phyloP scores from a whole-genome alignment of 768 basidiomycete genomes.

The Boletus tylopilopsis region DNA sequence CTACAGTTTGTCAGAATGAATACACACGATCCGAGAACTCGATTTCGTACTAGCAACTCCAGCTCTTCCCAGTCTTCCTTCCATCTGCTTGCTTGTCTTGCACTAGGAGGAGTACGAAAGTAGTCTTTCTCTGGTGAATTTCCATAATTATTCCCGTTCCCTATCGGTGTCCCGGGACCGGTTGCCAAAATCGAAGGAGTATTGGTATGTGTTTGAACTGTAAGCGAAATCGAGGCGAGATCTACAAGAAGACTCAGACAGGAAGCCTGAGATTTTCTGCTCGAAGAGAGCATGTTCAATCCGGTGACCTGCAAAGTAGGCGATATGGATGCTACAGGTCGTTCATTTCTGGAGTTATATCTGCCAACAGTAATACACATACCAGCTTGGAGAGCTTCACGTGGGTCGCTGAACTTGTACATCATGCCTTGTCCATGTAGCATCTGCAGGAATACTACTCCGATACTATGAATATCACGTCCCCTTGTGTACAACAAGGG shows the following conservation, averaged over 20 bases:
- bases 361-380: slow-evolving; percentile 2
- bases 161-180: slow-evolving; percentile 47
- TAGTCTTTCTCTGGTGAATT: slow-evolving; percentile 69
- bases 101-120: slow-evolving; percentile 37
- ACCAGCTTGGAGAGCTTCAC: slow-evolving; percentile 58
- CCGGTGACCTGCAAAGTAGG: slow-evolving; percentile 48
- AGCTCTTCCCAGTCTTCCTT: slow-evolving; percentile 94
- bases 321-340: slow-evolving; percentile 49
- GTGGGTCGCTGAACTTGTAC: slow-evolving; percentile 48
- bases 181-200: slow-evolving; percentile 20
- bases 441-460: slow-evolving; percentile 82
- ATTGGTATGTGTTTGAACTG: slow-evolving; percentile 14
- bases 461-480: slow-evolving; percentile 81
- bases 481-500: slow-evolving; percentile 72
- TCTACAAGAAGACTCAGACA: slow-evolving; percentile 58
- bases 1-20: slow-evolving; percentile 32
- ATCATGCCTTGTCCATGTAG: slow-evolving; percentile 72
- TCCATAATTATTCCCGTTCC: slow-evolving; percentile 30
- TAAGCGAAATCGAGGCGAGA: slow-evolving; percentile 42
- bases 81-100: slow-evolving; percentile 72
- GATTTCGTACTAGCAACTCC: slow-evolving; percentile 60
- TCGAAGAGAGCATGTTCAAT: slow-evolving; percentile 54
- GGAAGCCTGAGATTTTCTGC: slow-evolving; percentile 54
- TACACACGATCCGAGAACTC: neutral
- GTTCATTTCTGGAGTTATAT: neutral